Base-by-base conservation (phyloP, 2,329 filamentous ascomycete species). In the Phyllosticta ampelicida region DNA sequence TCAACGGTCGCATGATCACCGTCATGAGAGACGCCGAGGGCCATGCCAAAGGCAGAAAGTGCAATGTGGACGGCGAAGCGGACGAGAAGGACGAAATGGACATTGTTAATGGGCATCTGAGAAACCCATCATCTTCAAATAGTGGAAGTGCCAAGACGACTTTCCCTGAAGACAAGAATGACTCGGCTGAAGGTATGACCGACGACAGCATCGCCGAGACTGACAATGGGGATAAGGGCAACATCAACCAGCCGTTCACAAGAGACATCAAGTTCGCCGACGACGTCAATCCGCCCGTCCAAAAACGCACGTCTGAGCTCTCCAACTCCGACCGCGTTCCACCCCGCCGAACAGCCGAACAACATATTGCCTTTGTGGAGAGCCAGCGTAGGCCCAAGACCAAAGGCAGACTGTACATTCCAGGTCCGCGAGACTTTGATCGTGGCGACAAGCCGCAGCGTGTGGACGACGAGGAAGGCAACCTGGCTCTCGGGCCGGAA, bases 341-440 rank as follows among this genome's bases (percentile, higher is more conserved):
- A 0, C 70, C 74, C 3, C 77, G 74, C 52, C 70, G 81, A 53
- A 77, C 80, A 30, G 79, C 87, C 51, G 87, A 90, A 57, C 86
- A 91, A 61, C 89, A 95, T 67, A 95, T 96, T 66, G 87, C 87
- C 5, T 94, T 97, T 65, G 71, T 96, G 13, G 84, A 96, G 70
- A 86, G 87, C 29, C 92, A 96, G 70, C 83, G 90, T 44, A 86
- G 89, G 58, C 78, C 78, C 1, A 83, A 84, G 61, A 85, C 87
- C 58, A 86, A 84, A 56, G 84, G 85, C 30, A 84, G 90, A 0
- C 75, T 97, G 50, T 86, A 90, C 48, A 97, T 99, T 65, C 94
- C 94, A 0, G 91, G 91, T 19, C 94, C 94, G 0, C 80, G 91
- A 65, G 94, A 97, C 67, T 91, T 87, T 53, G 94, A 99, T 65